Base-by-base conservation (phyloP, 2,329 filamentous ascomycete species). In the Exutisphaerella laricina region DNA sequence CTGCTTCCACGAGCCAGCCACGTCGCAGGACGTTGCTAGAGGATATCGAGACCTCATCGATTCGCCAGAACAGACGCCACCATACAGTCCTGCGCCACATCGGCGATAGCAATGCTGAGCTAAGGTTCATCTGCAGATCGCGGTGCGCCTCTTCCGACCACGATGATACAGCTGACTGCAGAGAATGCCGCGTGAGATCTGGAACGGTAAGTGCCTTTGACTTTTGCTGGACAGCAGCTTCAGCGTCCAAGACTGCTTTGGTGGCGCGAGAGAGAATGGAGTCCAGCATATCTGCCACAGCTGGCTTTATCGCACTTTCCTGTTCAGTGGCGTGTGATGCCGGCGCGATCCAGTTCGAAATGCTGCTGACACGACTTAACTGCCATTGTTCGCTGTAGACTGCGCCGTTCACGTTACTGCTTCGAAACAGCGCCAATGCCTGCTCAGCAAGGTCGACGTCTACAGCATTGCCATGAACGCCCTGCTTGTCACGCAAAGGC, bases 11-110 rank as follows among this genome's bases (percentile, higher is more conserved):
- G 3, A 98, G 74, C 70, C 94, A 97, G 5, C 78, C 74, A 50
- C 82, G 80, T 46, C 78, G 77, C 3, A 96, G 70, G 47, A 96
- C 83, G 54, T 92, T 85, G 1, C 80, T 79, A 2, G 85, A 82
- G 41, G 95, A 80, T 75, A 90, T 84, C 2, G 80, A 79, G 8
- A 96, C 87, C 57, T 96, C 90, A 60, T 97, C 90, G 17, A 92
- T 88, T 14, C 88, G 80, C 88, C 88, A 95, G 61, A 95, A 88
- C 0, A 97, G 75, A 63, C 94, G 94, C 84, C 88, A 96, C 89
- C 90, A 97, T 12, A 81, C 77, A 3, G 95, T 71, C 50, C 85
- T 83, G 18, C 79, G 77, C 90, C 90, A 96, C 28, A 80, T 74
- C 13, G 70, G 74, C n/a, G 85, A 80, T 0, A 77, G 71, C 55